phyloP scores from a whole-genome alignment of 1,284 basidiomycete genomes.

The Austropuccinia psidii region DNA sequence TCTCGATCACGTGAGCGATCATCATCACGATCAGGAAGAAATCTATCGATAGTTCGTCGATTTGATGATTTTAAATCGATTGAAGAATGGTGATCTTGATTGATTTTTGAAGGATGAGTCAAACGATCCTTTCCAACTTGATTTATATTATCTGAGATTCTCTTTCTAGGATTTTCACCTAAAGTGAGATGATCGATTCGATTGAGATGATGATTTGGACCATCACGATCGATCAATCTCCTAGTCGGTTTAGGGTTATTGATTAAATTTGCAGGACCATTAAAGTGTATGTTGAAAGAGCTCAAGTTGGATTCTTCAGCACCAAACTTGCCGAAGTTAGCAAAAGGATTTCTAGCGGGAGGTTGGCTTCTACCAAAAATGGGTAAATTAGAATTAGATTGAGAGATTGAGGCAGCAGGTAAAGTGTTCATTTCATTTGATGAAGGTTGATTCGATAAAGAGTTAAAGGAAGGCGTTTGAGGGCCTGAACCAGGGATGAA shows the following conservation, averaged over 20 bases:
- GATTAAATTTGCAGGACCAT: not conserved
- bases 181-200: conserved; percentile 6
- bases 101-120: not conserved
- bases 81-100: not conserved
- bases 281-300: conserved; percentile 1
- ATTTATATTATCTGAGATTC: not conserved
- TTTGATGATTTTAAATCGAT: not conserved
- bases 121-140: conserved; percentile 15
- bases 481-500: not conserved
- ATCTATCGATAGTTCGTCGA: conserved; percentile 29
- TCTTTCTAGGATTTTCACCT: not conserved
- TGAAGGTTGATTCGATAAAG: not conserved
- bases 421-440: not conserved
- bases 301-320: conserved; percentile 1
- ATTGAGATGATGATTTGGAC: conserved; percentile 27
- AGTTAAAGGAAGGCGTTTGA: not conserved
- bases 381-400: conserved; percentile 5
- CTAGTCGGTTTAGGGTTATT: conserved; percentile 19
- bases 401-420: conserved; percentile 7
- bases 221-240: conserved; percentile 21
- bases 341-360: conserved; percentile 35
- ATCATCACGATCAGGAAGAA: conserved; percentile 22
- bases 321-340: conserved; percentile 36
- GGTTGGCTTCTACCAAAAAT: conserved; percentile 29
- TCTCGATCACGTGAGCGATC: conserved; percentile 21